Percentiles rank a stretch among this genome's conserved stretches.
Conservation (phyloP, 306 rosid genomes). For the Cicer judaicum region DNA sequence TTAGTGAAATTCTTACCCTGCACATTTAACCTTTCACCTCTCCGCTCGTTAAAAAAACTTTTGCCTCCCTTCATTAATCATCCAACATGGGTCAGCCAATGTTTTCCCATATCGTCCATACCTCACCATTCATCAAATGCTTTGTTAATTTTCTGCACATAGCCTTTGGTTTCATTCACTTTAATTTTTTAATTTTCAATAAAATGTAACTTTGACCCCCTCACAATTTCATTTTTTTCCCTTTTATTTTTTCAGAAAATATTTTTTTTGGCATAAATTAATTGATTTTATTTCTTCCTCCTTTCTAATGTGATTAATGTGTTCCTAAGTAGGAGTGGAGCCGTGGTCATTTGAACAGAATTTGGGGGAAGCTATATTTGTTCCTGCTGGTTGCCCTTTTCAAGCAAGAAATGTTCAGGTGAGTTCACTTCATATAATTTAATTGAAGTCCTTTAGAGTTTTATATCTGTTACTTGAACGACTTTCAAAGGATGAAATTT, state of each 20-base stretch:
- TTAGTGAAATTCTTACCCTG: neutral
- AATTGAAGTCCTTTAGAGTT: slow-evolving; percentile 2
- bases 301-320: slow-evolving; percentile 39
- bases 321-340: slow-evolving; percentile 70
- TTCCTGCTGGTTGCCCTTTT: slow-evolving; percentile 98
- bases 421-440: slow-evolving; percentile 40
- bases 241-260: neutral
- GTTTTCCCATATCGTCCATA: neutral
- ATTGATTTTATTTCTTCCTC: slow-evolving; percentile 12
- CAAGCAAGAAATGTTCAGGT: slow-evolving; percentile 91
- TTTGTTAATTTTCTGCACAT: neutral
- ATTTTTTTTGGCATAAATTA: neutral
- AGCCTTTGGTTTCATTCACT: slow-evolving; percentile 10
- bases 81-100: neutral
- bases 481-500: slow-evolving; percentile 24
- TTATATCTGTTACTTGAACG: slow-evolving; percentile 1
- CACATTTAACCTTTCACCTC: neutral
- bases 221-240: neutral
- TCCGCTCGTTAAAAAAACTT: neutral
- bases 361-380: slow-evolving; percentile 86
- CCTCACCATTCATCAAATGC: neutral
- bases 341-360: slow-evolving; percentile 97
- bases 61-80: neutral
- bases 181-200: slow-evolving; percentile 5
- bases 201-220: neutral